phyloP scores from a whole-genome alignment of 139 green algal genomes.

The Chlorella sp. region DNA sequence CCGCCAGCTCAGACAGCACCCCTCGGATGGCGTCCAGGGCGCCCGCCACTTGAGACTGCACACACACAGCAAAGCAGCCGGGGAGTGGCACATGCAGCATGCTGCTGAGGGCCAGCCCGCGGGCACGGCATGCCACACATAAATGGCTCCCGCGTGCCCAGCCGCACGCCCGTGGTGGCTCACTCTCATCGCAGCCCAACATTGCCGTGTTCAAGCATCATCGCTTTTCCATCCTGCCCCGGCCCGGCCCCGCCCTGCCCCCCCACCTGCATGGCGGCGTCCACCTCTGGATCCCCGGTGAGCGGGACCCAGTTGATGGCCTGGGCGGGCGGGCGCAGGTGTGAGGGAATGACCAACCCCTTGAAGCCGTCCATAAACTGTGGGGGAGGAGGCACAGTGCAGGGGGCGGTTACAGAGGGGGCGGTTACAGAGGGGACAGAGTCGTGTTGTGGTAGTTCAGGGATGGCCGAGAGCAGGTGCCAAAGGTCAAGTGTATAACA shows the following conservation, averaged over 20 bases:
- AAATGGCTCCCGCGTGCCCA: no score
- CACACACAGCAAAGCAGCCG: background rate
- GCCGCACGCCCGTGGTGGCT: no score
- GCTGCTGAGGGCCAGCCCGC: no score
- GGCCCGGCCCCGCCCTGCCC: background rate
- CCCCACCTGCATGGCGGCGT: slow-evolving; percentile 37
- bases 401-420: no score
- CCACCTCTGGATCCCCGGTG: slow-evolving; percentile 52
- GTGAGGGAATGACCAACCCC: slow-evolving; percentile 57
- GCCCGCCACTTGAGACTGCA: slow-evolving; percentile 21
- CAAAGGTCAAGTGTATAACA: no score
- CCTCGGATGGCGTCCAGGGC: slow-evolving; percentile 38
- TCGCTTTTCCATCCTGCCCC: no score
- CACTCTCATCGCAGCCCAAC: no score
- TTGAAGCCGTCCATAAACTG: slow-evolving; percentile 67
- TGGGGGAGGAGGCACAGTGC: background rate
- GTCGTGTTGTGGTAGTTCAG: background rate
- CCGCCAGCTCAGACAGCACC: slow-evolving; percentile 39
- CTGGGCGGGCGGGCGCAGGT: slow-evolving; percentile 58
- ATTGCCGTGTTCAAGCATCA: no score
- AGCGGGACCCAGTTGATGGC: slow-evolving; percentile 53
- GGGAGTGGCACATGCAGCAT: background rate
- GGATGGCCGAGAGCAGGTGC: background rate
- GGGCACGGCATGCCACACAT: no score
- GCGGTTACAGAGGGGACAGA: no score